Base-by-base conservation (phyloP, 2,329 filamentous ascomycete genomes). In the Alternaria ethzedia region DNA sequence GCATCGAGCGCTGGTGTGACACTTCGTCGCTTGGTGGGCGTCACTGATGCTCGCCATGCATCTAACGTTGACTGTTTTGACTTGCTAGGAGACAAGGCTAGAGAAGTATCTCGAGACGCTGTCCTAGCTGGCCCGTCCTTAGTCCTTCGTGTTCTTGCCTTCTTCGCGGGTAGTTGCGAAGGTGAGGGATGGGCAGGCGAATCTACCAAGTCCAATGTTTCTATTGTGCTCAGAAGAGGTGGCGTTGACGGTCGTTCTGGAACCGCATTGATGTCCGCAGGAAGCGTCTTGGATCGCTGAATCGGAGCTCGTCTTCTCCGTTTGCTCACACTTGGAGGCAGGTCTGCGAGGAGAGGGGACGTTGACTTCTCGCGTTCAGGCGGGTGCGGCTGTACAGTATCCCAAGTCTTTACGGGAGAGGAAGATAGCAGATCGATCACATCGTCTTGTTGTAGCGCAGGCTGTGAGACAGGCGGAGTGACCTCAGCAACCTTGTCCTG, bases 281-380 rank as follows among this genome's bases (percentile, higher is more conserved):
- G 77, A 10, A 77, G 65, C 2, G 77, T 80, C 5, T 74, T 72
- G 10, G 77, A 78, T 41, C 78, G 75, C 54, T 78, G 74, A n/a
- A 79, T 75, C 10, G 74, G 77, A 23, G 59, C 72, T 41, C 75
- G 67, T 52, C 69, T 68, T 63, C 73, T 67, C 45, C 76, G 61
- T 51, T 77, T 79, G 15, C 72, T 75, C 6, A 77, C 70, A 32
- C 72, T 78, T 6, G 75, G 50, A 28, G 78, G 73, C 3, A 75
- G 25, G 6, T 78, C 71, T 56, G 64, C 63, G 5, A 68, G 25
- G 2, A 72, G 47, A 11, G 71, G 74, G 7, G 73, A 67, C 6
- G 67, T 61, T 5, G 71, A 68, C 20, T 63, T 70, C 11, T 72
- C 67, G 13, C 57, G 62, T 17, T 63, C 15, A 13, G 54, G n/a